phyloP scores from a whole-genome alignment of 495 filamentous ascomycete genomes.

The Aspergillus steynii region DNA sequence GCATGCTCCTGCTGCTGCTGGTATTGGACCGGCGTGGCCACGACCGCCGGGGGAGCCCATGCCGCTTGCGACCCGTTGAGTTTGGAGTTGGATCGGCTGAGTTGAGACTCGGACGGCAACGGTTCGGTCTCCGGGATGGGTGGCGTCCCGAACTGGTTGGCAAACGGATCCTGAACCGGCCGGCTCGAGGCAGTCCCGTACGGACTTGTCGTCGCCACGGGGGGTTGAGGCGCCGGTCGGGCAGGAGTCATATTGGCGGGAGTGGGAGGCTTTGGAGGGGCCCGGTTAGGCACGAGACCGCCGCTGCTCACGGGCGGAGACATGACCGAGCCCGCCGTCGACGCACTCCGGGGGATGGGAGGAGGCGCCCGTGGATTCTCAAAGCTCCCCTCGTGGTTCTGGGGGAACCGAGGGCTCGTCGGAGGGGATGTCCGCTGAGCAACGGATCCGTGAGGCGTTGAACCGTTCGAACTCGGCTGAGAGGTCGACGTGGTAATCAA shows the following conservation, averaged over 20 bases:
- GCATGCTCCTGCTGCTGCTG: slow-evolving; percentile 85
- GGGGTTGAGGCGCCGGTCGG: slow-evolving; percentile 54
- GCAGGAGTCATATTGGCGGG: slow-evolving; percentile 32
- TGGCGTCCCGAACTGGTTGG: slow-evolving; percentile 31
- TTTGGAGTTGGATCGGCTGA: slow-evolving; percentile 41
- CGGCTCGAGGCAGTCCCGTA: slow-evolving; percentile 21
- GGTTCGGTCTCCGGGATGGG: slow-evolving; percentile 52
- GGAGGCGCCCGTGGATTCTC: slow-evolving; percentile 94
- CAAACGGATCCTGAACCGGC: slow-evolving; percentile 26
- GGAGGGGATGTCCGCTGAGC: slow-evolving; percentile 65
- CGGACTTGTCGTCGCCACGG: slow-evolving; percentile 29
- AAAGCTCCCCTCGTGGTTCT: slow-evolving; percentile 89
- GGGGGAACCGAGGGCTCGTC: slow-evolving; percentile 87
- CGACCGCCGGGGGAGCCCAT: slow-evolving; percentile 30
- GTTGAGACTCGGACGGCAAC: slow-evolving; percentile 54
- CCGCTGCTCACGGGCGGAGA: slow-evolving; percentile 36
- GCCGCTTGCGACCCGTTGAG: slow-evolving; percentile 39
- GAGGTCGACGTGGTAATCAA: slow-evolving; percentile 43
- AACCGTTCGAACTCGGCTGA: slow-evolving; percentile 13
- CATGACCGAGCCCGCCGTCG: slow-evolving; percentile 26
- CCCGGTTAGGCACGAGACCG: slow-evolving; percentile 43
- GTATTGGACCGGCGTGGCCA: slow-evolving; percentile 56
- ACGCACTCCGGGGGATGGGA: slow-evolving; percentile 69
- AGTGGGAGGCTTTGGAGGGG: slow-evolving; percentile 46
- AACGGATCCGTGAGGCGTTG: slow-evolving; percentile 17